phyloP scores from a whole-genome alignment of 805 yeast species.

The Zygosaccharomyces siamensis region DNA sequence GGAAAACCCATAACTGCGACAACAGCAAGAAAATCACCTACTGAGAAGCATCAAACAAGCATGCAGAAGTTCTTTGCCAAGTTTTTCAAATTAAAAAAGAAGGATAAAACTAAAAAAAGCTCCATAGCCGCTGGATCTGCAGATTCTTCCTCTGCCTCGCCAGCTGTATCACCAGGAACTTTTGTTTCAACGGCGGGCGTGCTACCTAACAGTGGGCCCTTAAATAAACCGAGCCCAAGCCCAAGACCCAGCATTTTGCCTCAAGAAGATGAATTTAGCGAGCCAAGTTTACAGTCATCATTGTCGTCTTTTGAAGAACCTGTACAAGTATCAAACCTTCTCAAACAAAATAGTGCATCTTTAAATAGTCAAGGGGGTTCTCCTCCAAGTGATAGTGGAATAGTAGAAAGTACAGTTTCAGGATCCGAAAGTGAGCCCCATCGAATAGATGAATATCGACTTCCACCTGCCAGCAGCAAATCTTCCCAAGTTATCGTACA shows the following conservation, averaged over 20 bases:
- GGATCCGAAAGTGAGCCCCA: conserved; percentile 2
- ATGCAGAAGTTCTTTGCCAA: conserved; percentile 9
- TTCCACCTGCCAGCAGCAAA: neutral
- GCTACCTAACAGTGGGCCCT: neutral
- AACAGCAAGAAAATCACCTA: neutral
- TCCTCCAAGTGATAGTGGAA: neutral
- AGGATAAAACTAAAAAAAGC: conserved; percentile 1
- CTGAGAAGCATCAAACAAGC: conserved; percentile 3
- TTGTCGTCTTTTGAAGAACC: conserved; percentile 24
- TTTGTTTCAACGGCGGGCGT: neutral
- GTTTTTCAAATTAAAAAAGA: conserved; percentile 8
- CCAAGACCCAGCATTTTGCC: conserved; percentile 2
- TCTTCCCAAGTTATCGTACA: neutral
- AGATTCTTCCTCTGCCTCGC: neutral
- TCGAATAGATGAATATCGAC: conserved; percentile 1
- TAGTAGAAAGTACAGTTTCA: neutral
- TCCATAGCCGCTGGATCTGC: neutral
- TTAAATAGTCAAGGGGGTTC: neutral
- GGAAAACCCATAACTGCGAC: neutral
- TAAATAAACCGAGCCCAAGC: neutral
- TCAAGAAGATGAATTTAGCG: conserved; percentile 3
- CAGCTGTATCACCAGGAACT: neutral
- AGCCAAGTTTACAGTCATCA: conserved; percentile 6
- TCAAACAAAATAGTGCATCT: conserved; percentile 10
- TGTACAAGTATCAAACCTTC: conserved; percentile 18